These are phyloP conservation scores for Seiridium cupressi DNA, from an alignment of 2,329 filamentous ascomycete genomes.

Conservation along the genomic window DNA sequence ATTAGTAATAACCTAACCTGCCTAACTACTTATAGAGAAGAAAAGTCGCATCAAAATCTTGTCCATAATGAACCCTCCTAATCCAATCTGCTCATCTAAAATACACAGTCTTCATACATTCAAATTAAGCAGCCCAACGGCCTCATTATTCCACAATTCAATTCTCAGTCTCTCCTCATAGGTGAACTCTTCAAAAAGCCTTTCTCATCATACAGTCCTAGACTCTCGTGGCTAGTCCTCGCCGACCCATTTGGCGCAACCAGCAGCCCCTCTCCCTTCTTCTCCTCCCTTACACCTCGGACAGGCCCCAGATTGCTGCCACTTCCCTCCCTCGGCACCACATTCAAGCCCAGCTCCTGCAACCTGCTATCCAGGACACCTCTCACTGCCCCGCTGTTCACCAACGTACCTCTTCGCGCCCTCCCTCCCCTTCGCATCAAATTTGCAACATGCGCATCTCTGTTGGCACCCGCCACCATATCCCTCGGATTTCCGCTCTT, in stretches of 20 bases:
- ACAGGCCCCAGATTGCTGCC: not conserved
- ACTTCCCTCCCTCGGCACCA: not conserved
- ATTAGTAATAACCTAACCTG: no score
- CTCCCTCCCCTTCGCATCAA: not conserved
- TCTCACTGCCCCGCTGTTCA: not conserved
- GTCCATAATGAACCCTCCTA: no score
- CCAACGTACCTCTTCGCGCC: not conserved
- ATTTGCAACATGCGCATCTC: not conserved
- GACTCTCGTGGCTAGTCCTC: constrained; percentile 3
- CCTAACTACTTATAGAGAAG: no score
- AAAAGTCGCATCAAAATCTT: no score
- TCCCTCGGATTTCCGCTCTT: not conserved
- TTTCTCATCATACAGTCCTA: constrained; percentile 20
- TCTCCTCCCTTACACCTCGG: constrained; percentile 9
- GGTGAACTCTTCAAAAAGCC: constrained; percentile 20
- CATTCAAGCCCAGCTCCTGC: not conserved
- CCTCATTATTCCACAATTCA: no score
- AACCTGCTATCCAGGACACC: not conserved
- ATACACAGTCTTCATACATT: no score
- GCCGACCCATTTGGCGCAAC: not conserved
- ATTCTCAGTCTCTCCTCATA: not conserved
- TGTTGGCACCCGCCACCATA: not conserved
- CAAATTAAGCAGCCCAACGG: no score
- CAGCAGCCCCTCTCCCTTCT: constrained; percentile 15
- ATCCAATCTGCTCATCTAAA: no score